Evolutionary conservation across 805 yeast species (phyloP), one percentile per base, ranked within the genome.

Genomic region (Saccharomycopsis schoenii): DNA sequence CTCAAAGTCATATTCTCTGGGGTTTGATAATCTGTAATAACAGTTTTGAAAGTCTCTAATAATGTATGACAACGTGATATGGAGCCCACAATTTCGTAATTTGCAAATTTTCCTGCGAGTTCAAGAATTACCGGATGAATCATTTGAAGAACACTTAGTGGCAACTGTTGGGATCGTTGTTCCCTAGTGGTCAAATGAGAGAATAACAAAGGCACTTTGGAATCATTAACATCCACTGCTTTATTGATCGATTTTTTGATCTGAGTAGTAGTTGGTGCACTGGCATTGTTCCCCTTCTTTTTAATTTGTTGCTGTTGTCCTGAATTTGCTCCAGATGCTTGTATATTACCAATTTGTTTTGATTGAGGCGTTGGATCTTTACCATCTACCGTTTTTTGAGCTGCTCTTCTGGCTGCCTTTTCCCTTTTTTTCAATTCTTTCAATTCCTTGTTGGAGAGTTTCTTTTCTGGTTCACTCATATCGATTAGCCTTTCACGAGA

Each of bases 321-420:
- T 67, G 78, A 61, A 74, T 72, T 66, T 67, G 72, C 54, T 69
- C 66, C 54, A 71, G 72, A 4, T 2, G 57, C n/a, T 50, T 2
- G n/a, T 17, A 14, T 25, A 29, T 24, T 25, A 15, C n/a, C 52
- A 47, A 25, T n/a, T 24, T 47, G 29, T 37, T 17, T 34, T 29
- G 17, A 21, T 40, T 36, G 24, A 21, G 58, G 40, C 3, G 42
- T 43, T 19, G 57, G 57, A 21, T 25, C 59, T 29, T 41, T 41
- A 25, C 57, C 60, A 2, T 52, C 56, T 9, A 15, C 55, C 4
- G 21, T 88, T 69, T 89, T 91, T 65, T 85, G 83, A 1, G 97
- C 96, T 1, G 97, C 94, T 71, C 98, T 80, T 71, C 89, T 89
- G 47, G 94, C 96, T 14, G 94, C 94, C 74, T 93, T 92, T 69